Percentiles rank a stretch among this genome's conserved stretches.
These are phyloP conservation scores for Candida peoriensis DNA, from an alignment of 805 yeast genomes.

Conservation along the genomic window DNA sequence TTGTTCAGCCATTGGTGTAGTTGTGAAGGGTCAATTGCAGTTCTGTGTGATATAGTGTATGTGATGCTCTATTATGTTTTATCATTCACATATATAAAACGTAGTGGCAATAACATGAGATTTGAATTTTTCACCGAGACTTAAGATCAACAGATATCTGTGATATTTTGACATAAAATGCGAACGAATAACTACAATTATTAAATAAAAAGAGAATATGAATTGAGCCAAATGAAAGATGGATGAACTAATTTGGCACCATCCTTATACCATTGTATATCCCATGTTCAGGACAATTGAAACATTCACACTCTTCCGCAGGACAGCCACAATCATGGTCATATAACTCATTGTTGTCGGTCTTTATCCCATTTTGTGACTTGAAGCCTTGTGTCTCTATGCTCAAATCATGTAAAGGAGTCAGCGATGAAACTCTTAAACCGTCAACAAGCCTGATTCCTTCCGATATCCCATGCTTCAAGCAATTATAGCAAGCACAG, in stretches of 20 bases:
- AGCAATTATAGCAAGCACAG: slow-evolving; percentile 20
- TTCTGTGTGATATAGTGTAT: not conserved
- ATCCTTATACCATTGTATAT: slow-evolving; percentile 15
- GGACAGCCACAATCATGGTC: slow-evolving; percentile 21
- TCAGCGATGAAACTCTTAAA: slow-evolving; percentile 3
- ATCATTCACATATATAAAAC: too few relatives aligned
- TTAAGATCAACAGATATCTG: too few relatives aligned
- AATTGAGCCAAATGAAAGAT: too few relatives aligned
- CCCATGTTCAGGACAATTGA: slow-evolving; percentile 19
- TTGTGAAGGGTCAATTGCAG: not conserved
- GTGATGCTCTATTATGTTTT: not conserved
- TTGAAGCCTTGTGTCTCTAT: too few relatives aligned
- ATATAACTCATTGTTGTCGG: not conserved
- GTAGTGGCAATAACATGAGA: too few relatives aligned
- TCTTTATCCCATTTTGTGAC: not conserved
- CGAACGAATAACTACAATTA: too few relatives aligned
- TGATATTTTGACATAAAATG: too few relatives aligned
- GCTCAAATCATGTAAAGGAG: too few relatives aligned
- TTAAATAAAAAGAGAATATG: too few relatives aligned
- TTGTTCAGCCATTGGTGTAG: slow-evolving; percentile 23
- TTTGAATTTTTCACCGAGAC: too few relatives aligned
- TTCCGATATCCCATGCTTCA: slow-evolving; percentile 19
- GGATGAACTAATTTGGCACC: too few relatives aligned
- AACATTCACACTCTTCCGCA: slow-evolving; percentile 19
- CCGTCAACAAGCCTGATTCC: slow-evolving; percentile 20